phyloP scores from a whole-genome alignment of 1,284 basidiomycete species.

The Leccinum pseudoinsigne region DNA sequence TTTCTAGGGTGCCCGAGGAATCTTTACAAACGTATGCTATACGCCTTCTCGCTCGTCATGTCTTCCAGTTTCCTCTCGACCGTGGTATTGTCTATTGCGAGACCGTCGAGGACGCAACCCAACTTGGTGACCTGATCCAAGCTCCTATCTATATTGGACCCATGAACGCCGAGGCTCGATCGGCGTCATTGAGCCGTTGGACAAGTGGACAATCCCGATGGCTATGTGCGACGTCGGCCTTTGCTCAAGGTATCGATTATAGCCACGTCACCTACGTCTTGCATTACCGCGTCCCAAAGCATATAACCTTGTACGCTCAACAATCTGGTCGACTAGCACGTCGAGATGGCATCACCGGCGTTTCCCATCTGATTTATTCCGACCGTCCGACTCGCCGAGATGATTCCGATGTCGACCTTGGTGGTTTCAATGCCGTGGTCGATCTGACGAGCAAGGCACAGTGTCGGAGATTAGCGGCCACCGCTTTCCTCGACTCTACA shows the following conservation, averaged over 20 bases:
- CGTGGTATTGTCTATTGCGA: conserved; percentile 6
- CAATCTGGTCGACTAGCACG: conserved; percentile 8
- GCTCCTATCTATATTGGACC: conserved; percentile 3
- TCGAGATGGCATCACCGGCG: background rate
- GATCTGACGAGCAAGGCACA: conserved; percentile 1
- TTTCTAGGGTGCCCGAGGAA: background rate
- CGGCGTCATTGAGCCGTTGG: background rate
- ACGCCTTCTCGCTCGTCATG: background rate
- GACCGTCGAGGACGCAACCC: conserved; percentile 1
- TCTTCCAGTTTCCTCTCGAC: background rate
- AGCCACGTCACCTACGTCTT: conserved; percentile 9
- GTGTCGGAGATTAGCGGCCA: background rate
- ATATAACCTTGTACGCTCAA: conserved; percentile 8
- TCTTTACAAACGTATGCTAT: background rate
- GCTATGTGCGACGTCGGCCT: conserved; percentile 4
- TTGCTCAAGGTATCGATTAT: conserved; percentile 13
- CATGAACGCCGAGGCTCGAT: background rate
- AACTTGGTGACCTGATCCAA: background rate
- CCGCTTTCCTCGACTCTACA: background rate
- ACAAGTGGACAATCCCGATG: background rate
- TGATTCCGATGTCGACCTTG: background rate
- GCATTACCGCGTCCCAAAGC: conserved; percentile 6
- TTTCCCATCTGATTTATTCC: conserved; percentile 5
- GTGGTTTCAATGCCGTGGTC: conserved; percentile 3
- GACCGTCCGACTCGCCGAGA: background rate